Conservation (phyloP, 2,329 filamentous ascomycete species). For the Monilinia aucupariae region DNA sequence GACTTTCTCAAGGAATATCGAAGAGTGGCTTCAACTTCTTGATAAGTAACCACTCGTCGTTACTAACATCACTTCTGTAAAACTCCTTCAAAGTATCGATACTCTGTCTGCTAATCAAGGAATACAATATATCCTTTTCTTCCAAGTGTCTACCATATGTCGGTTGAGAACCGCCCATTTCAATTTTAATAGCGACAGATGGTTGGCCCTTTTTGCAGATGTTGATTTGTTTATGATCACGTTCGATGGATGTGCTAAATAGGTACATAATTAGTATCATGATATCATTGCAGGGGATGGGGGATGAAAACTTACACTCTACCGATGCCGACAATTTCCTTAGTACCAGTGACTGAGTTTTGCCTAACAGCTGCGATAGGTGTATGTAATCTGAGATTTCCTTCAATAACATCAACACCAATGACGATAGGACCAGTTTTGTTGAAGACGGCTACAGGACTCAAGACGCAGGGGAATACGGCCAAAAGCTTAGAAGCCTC, state of each 20-base stretch:
- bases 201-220: constrained; percentile 95
- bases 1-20: constrained; percentile 55
- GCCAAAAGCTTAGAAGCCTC: constrained; percentile 93
- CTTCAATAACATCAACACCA: constrained; percentile 92
- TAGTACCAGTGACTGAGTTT: constrained; percentile 70
- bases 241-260: constrained; percentile 85
- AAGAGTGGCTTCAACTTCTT: constrained; percentile 94
- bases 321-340: constrained; percentile 79
- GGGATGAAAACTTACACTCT: constrained; percentile 55
- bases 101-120: constrained; percentile 74
- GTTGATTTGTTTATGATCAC: constrained; percentile 91
- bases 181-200: constrained; percentile 97
- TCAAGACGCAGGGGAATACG: constrained; percentile 92
- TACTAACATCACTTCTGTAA: constrained; percentile 79
- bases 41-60: constrained; percentile 92
- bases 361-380: constrained; percentile 82
- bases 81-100: constrained; percentile 97
- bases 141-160: constrained; percentile 93
- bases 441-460: constrained; percentile 92
- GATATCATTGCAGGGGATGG: not conserved
- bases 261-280: not conserved
- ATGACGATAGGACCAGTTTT: constrained; percentile 94
- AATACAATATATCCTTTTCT: constrained; percentile 84
- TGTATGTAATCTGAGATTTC: constrained; percentile 78
- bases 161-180: constrained; percentile 86